These are phyloP conservation scores for Clarireedia paspali DNA, from an alignment of 2,329 filamentous ascomycete genomes.

Conservation along the genomic window DNA sequence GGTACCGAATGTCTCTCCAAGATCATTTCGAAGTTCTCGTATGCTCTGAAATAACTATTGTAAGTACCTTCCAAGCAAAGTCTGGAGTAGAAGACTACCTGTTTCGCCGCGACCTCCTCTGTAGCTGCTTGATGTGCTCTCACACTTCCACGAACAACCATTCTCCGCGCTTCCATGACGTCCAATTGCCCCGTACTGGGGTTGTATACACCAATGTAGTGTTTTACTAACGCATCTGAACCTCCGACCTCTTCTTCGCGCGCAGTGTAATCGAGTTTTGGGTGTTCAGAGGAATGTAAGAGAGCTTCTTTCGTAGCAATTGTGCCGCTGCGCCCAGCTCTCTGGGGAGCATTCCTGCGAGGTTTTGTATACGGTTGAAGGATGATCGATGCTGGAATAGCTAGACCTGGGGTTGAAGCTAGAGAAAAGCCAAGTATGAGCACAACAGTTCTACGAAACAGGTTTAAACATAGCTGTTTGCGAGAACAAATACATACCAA, in stretches of 20 bases:
- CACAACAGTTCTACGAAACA: too few relatives aligned
- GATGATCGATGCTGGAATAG: conserved; percentile 26
- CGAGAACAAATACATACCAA: conserved; percentile 36
- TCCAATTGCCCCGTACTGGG: conserved; percentile 50
- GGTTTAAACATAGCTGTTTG: too few relatives aligned
- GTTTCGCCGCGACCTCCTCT: conserved; percentile 34
- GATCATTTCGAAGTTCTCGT: conserved; percentile 55
- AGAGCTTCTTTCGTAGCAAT: conserved; percentile 40
- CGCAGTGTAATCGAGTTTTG: conserved; percentile 51
- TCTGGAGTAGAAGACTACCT: background rate
- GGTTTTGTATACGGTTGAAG: conserved; percentile 28
- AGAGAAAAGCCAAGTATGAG: background rate
- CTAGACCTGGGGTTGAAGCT: conserved; percentile 30
- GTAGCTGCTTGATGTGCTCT: conserved; percentile 45
- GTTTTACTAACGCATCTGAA: conserved; percentile 42
- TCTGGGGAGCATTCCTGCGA: conserved; percentile 20
- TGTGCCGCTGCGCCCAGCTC: conserved; percentile 17
- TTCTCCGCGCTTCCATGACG: conserved; percentile 56
- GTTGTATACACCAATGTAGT: conserved; percentile 60
- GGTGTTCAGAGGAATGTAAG: conserved; percentile 50
- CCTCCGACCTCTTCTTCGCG: conserved; percentile 41
- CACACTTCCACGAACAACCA: conserved; percentile 51
- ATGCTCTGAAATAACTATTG: conserved; percentile 37
- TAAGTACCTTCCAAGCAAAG: background rate
- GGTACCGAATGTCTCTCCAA: conserved; percentile 75